phyloP scores from a whole-genome alignment of 192 early-diverging fungal species.

The Coemansia sp. region DNA sequence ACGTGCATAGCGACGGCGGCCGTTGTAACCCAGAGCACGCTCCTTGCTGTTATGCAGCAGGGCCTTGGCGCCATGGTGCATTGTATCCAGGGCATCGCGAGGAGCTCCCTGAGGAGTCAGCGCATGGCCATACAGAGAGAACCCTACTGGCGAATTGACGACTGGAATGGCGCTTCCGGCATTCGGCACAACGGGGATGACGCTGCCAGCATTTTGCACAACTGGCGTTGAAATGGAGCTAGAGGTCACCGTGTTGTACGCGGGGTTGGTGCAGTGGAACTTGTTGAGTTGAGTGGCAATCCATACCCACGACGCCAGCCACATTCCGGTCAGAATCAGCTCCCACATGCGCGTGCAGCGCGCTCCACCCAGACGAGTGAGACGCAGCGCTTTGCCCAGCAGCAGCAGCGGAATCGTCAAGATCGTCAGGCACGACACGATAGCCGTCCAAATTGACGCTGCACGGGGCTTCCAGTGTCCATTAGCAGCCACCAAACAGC shows the following conservation, averaged over 20 bases:
- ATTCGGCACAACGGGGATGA: constrained; percentile 5
- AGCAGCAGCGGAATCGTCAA: constrained; percentile 38
- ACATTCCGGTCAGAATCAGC: constrained; percentile 42
- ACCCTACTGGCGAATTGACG: constrained; percentile 16
- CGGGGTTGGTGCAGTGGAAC: constrained; percentile 38
- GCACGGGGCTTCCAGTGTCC: constrained; percentile 54
- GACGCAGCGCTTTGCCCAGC: constrained; percentile 34
- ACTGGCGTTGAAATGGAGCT: constrained; percentile 8
- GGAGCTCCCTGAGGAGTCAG: constrained; percentile 35
- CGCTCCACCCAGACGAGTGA: constrained; percentile 29
- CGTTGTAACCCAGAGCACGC: constrained; percentile 33
- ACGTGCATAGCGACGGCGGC: constrained; percentile 30
- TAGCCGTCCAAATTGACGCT: constrained; percentile 46
- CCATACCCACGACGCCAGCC: constrained; percentile 53
- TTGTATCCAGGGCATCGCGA: constrained; percentile 21
- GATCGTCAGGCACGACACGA: constrained; percentile 41
- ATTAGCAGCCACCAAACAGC: constrained; percentile 43
- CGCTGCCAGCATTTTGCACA: constrained; percentile 4
- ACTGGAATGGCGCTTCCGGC: background rate
- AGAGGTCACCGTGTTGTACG: background rate
- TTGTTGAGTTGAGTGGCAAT: constrained; percentile 51
- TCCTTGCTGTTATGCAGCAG: constrained; percentile 6
- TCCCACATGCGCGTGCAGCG: constrained; percentile 48
- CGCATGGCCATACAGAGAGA: constrained; percentile 49
- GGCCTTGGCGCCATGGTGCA: constrained; percentile 1